Evolutionary conservation across 768 basidiomycete species (phyloP), one percentile per base, ranked within the genome.

Genomic region (Pulveroboletus sp.): DNA sequence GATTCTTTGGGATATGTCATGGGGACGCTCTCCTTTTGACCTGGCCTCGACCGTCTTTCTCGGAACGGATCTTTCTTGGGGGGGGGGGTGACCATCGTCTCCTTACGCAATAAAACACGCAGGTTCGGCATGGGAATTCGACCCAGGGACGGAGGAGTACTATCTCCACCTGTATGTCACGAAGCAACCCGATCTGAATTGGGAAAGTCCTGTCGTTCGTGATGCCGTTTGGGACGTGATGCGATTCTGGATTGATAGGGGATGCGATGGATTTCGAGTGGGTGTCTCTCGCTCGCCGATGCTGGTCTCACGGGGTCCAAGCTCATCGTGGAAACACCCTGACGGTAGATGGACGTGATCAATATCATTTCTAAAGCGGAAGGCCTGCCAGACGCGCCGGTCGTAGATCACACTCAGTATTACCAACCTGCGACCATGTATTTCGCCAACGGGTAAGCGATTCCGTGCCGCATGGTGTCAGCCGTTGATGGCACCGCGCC

Each of bases 171-270:
- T 87, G 2, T 89, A 80, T 66, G 69, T 78, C 46, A 60, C 72
- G 8, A 77, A 86, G 58, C 86, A 87, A 68, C 87, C 86, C 0
- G 88, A 89, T 60, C 64, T 89, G 14, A 88, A 90, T 61, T 89
- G 85, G 85, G 83, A 86, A 44, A 84, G 86, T 55, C 74, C 76
- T 0, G 74, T 75, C 7, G 78, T 85, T 2, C 71, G 81, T 7
- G 70, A 75, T 49, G 78, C 81, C 8, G 73, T 86, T 1, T 83
- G 74, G 67, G 79, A 83, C 31, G 60, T 82, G 40, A 84, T 89
- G 84, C 66, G 68, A 38, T 89, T 85, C 60, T 89, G 86, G 86
- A 71, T 87, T n/a, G 75, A 81, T 46, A 71, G 81, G 43, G 86
- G 88, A 1, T 82, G 82, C 52, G 85, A 88, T 52, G 88, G 86